A percentile compares a stretch with the other conserved stretches of the same genome.
phyloP scores from a whole-genome alignment of 2,329 filamentous ascomycete genomes.

The Penicillium psychrosexuale region DNA sequence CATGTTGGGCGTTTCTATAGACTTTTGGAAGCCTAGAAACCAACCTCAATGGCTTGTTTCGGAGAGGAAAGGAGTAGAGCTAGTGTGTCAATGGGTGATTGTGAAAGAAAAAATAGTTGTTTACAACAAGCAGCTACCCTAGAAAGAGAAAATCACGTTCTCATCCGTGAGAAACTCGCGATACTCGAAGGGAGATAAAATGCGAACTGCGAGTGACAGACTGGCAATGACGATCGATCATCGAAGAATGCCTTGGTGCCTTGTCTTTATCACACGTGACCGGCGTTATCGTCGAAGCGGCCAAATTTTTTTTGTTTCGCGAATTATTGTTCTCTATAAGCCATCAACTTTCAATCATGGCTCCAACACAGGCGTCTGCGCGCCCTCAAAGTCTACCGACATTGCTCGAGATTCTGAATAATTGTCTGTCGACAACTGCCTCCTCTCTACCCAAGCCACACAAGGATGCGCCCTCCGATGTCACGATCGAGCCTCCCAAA shows the following conservation, averaged over 20 bases:
- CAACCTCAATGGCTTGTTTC: conserved; percentile 15
- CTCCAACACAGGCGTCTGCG: conserved; percentile 22
- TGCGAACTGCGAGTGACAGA: conserved; percentile 8
- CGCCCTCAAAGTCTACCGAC: conserved; percentile 27
- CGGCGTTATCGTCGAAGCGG: conserved; percentile 6
- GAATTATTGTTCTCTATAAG: not conserved
- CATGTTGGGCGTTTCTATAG: conserved; percentile 31
- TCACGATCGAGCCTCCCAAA: conserved; percentile 70
- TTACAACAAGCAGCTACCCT: conserved; percentile 1
- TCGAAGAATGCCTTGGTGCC: conserved; percentile 1
- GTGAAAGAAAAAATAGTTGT: not conserved
- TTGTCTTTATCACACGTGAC: conserved; percentile 6
- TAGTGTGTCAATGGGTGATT: not conserved
- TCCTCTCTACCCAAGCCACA: conserved; percentile 35
- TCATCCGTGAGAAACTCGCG: not conserved
- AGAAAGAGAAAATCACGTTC: not conserved
- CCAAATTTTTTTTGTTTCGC: conserved; percentile 10
- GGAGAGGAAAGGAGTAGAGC: not conserved
- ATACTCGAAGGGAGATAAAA: conserved; percentile 6
- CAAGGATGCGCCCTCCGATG: conserved; percentile 50
- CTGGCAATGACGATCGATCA: conserved; percentile 6
- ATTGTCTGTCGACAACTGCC: conserved; percentile 34
- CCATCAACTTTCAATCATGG: conserved; percentile 20
- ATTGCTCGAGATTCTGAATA: conserved; percentile 35
- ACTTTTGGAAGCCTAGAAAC: conserved; percentile 13